Base-by-base conservation (phyloP, 129 eudicot genomes). In the Calendula officinalis region DNA sequence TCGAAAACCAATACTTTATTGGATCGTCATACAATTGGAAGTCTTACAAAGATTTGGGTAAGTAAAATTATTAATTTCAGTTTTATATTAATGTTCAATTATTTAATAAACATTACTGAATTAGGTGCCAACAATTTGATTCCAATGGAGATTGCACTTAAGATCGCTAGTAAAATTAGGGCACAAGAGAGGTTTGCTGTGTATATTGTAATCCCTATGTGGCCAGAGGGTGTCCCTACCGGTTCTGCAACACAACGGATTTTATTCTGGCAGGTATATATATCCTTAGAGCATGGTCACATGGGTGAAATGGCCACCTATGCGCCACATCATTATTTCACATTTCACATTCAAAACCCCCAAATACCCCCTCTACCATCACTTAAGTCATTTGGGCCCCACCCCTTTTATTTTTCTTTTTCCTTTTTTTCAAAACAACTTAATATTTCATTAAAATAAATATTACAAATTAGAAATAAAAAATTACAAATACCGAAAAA, bases 181-280 rank as follows among this genome's bases (percentile, higher is more conserved):
- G 82, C 90, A 11, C 83, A 91, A 38, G 89, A 91, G 74, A 91
- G 95, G 66, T 91, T 91, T 71, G 85, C 98, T 6, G 96, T 80
- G 59, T 91, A 91, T 73, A 81, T 91, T 37, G 84, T 91, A 56
- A 72, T 91, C 61, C 96, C 98, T 27, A 91, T 91, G 98, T 91
- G 98, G 98, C 98, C 98, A 14, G 98, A 91, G 76, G 98, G 98
- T 48, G 85, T 83, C 67, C 98, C 98, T 16, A 84, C 94, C 0
- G 84, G 94, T 65, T 79, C 88, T 64, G 82, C 94, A 35, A 87
- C 95, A 34, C 98, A 91, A 67, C 64, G 96, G 54, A 82, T 89
- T 64, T 73, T 89, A 32, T 89, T 72, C 78, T 89, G 97, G 97
- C 97, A 89, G 96, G 96, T 89, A 61, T 8, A 37, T 54, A n/a